phyloP scores from a whole-genome alignment of 2,329 filamentous ascomycete genomes.

The Apiospora rasikravindrae region DNA sequence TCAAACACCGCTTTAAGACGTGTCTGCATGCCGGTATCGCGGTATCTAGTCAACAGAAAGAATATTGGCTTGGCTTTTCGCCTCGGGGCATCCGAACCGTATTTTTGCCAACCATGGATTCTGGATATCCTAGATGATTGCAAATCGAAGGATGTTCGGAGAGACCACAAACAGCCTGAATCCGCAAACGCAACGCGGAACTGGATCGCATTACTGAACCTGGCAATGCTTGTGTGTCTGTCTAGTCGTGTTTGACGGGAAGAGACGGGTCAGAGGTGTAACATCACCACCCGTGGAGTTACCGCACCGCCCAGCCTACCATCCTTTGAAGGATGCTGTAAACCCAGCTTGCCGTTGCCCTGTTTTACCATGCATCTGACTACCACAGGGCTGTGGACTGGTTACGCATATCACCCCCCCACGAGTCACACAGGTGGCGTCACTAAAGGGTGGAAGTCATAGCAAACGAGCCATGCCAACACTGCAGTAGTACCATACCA shows the following conservation, averaged over 20 bases:
- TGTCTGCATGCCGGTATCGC: not conserved
- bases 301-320: not conserved
- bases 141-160: no score
- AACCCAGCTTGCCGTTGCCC: not conserved
- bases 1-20: not conserved
- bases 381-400: not conserved
- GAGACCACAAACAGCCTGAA: no score
- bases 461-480: not conserved
- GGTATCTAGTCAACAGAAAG: not conserved
- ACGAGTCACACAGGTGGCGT: conserved; percentile 1
- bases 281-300: not conserved
- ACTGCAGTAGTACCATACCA: not conserved
- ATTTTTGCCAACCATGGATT: not conserved
- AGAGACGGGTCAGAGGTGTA: not conserved
- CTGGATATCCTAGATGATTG: not conserved
- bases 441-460: not conserved
- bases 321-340: not conserved
- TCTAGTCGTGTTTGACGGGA: not conserved
- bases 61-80: not conserved
- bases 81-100: not conserved
- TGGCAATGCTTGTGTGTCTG: not conserved
- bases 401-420: not conserved
- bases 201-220: no score
- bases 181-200: no score
- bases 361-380: not conserved